Percentiles rank a stretch among this genome's conserved stretches.
Evolutionary conservation across 1,284 basidiomycete species (phyloP).

Genomic region (Apiotrichum gamsii): DNA sequence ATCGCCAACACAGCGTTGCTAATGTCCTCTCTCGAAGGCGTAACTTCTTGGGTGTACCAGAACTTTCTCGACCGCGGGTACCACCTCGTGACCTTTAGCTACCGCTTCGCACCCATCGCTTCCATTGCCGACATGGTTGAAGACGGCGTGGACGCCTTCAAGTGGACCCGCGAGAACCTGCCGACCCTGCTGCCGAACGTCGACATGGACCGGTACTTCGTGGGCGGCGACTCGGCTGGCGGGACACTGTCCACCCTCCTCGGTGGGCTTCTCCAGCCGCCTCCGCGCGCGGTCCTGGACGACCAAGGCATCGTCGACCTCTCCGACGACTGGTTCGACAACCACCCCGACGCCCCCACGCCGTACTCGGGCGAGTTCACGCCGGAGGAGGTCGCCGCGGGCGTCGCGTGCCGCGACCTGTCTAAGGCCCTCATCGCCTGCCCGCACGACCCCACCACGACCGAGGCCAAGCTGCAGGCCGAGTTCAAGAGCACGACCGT

Average conservation of each 20-base stretch:
- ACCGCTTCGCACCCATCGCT: conserved; percentile 13
- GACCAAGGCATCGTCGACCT: conserved; percentile 26
- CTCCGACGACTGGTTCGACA: conserved; percentile 12
- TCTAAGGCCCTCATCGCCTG: conserved; percentile 4
- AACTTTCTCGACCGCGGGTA: conserved; percentile 3
- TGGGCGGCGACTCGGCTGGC: conserved; percentile 33
- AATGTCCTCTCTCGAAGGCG: neutral
- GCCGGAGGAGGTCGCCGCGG: conserved; percentile 18
- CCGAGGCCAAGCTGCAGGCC: neutral
- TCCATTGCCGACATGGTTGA: conserved; percentile 11
- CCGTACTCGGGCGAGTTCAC: conserved; percentile 6
- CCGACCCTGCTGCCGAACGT: conserved; percentile 1
- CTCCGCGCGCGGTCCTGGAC: conserved; percentile 22
- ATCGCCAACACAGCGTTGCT: too few relatives aligned
- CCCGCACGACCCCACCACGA: neutral
- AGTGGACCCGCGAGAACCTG: conserved; percentile 9
- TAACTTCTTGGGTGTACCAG: conserved; percentile 7
- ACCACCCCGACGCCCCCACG: neutral
- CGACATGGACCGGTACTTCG: conserved; percentile 19
- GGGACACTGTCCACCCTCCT: conserved; percentile 17
- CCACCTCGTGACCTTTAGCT: conserved; percentile 12
- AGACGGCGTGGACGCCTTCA: conserved; percentile 10
- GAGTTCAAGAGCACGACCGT: conserved; percentile 1
- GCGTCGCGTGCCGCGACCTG: conserved; percentile 3
- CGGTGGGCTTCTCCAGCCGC: conserved; percentile 5